Conservation (phyloP, 306 rosid species). For the Mimosa bimucronata region DNA sequence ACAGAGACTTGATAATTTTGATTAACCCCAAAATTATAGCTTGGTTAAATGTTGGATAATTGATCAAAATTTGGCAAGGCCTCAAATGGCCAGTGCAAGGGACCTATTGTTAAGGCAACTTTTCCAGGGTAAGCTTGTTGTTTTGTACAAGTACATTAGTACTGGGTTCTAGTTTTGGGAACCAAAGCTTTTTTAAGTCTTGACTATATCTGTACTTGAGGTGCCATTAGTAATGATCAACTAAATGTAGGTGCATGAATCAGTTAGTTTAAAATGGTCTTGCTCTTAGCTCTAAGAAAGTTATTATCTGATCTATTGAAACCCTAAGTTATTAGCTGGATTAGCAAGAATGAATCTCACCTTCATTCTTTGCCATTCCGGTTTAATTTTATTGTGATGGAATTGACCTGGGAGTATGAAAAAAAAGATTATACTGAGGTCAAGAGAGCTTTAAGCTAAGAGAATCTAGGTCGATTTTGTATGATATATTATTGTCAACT, state of each 20-base stretch:
- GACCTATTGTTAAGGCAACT: background rate
- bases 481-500: background rate
- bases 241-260: background rate
- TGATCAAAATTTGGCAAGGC: conserved; percentile 2
- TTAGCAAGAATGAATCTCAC: background rate
- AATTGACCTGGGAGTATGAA: background rate
- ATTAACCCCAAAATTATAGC: background rate
- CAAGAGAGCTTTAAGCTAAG: background rate
- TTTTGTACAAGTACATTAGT: background rate
- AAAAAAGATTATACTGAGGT: background rate
- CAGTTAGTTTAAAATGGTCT: background rate
- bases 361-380: background rate
- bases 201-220: background rate
- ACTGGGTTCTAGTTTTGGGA: background rate
- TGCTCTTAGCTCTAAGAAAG: background rate
- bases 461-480: conserved; percentile 7
- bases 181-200: background rate
- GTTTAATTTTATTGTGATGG: background rate
- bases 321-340: background rate
- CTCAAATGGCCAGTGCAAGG: background rate
- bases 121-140: background rate
- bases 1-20: background rate
- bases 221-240: background rate
- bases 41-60: background rate
- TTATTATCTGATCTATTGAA: conserved; percentile 6